A percentile compares a stretch with the other conserved stretches of the same genome.
Conservation (phyloP, 31 red algal genomes). For the Odonthalia washingtoniensis region DNA sequence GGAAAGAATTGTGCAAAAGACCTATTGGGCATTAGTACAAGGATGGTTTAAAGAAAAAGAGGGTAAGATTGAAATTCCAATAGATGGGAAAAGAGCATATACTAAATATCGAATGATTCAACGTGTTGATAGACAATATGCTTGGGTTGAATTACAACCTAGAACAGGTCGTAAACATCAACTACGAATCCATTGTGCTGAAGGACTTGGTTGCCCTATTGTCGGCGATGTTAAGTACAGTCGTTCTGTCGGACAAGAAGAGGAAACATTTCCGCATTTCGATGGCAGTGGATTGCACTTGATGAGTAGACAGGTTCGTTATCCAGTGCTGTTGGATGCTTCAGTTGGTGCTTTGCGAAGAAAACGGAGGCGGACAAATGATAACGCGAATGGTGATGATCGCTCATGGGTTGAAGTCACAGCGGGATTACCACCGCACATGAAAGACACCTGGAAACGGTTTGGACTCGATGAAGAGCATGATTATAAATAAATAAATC, state of each 20-base stretch:
- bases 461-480: constrained; percentile 66
- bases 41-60: constrained; percentile 32
- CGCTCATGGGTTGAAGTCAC: constrained; percentile 9
- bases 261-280: not conserved
- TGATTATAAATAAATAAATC: too few species aligned
- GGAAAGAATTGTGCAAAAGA: constrained; percentile 47
- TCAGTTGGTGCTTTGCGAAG: constrained; percentile 11
- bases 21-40: constrained; percentile 72
- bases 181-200: constrained; percentile 72
- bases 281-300: constrained; percentile 47
- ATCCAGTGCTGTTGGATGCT: constrained; percentile 46
- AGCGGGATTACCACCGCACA: constrained; percentile 59
- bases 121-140: constrained; percentile 56
- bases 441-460: constrained; percentile 69
- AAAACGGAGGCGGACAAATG: too few species aligned
- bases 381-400: not conserved
- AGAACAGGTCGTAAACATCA: constrained; percentile 72
- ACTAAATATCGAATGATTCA: constrained; percentile 67
- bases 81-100: constrained; percentile 61
- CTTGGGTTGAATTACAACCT: constrained; percentile 73
- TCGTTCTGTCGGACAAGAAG: not conserved
- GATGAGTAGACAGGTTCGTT: constrained; percentile 44
- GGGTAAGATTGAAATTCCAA: constrained; percentile 48
- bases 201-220: constrained; percentile 62
- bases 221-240: constrained; percentile 63